phyloP scores from a whole-genome alignment of 768 basidiomycete species.

The Leccinum imitatum region DNA sequence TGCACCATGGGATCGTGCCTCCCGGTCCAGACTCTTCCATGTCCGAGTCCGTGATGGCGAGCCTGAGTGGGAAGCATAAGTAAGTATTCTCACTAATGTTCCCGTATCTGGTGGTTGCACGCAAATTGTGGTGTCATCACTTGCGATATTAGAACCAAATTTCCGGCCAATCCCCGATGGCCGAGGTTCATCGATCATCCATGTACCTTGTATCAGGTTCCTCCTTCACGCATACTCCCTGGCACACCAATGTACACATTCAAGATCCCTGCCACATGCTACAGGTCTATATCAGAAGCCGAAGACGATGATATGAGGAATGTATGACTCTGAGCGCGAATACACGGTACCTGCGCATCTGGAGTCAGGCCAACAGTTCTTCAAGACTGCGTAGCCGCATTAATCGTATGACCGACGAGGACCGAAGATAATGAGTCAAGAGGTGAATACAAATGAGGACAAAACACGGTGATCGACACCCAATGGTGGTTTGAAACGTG shows the following conservation, averaged over 20 bases:
- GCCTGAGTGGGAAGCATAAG: not conserved
- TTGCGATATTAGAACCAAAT: too few relatives aligned
- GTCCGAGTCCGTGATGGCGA: not conserved
- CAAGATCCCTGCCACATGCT: not conserved
- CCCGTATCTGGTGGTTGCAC: not conserved
- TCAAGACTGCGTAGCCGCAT: not conserved
- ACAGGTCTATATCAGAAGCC: not conserved
- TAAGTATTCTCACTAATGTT: not conserved
- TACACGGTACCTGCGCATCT: not conserved
- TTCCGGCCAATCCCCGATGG: not conserved
- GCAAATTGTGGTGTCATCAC: not conserved
- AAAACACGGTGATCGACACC: not conserved
- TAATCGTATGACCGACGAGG: not conserved
- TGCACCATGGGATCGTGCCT: not conserved
- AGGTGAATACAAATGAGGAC: not conserved
- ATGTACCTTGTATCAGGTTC: not conserved
- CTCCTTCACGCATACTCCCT: not conserved
- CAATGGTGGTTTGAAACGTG: not conserved
- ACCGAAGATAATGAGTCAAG: not conserved
- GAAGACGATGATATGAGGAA: not conserved
- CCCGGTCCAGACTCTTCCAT: not conserved
- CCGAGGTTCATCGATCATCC: not conserved
- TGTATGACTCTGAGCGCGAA: not conserved
- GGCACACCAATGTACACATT: not conserved
- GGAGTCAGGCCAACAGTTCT: not conserved